Percentiles rank a stretch among this genome's conserved stretches.
Conservation (phyloP, 2,329 filamentous ascomycete species). For the Lanzia echinophila region DNA sequence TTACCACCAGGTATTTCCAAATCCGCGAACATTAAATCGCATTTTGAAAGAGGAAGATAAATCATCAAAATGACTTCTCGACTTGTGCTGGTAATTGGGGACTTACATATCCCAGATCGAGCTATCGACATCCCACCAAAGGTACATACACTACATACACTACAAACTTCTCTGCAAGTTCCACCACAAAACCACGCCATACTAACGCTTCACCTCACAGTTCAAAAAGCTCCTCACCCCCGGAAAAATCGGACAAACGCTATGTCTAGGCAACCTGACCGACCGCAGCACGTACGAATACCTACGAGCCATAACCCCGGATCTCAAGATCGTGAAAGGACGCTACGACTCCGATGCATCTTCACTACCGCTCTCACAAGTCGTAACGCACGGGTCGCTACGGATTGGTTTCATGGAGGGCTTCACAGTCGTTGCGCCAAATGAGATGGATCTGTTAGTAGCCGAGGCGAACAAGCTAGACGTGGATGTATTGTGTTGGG, state of each 20-base stretch:
- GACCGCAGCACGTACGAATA: slow-evolving; percentile 77
- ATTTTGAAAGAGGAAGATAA: background rate
- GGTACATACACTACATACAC: slow-evolving; percentile 41
- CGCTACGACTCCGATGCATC: slow-evolving; percentile 61
- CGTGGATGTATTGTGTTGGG: slow-evolving; percentile 63
- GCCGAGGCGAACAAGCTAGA: slow-evolving; percentile 63
- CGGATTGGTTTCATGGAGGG: slow-evolving; percentile 63
- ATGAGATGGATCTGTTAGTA: slow-evolving; percentile 58
- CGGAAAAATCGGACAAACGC: slow-evolving; percentile 75
- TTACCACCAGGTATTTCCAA: no score
- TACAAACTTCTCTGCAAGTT: background rate
- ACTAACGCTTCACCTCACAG: slow-evolving; percentile 36
- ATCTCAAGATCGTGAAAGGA: slow-evolving; percentile 64
- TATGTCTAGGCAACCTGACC: slow-evolving; percentile 74
- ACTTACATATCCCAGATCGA: slow-evolving; percentile 89
- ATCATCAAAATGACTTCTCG: slow-evolving; percentile 61
- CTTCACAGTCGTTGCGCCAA: slow-evolving; percentile 57
- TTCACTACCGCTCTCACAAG: slow-evolving; percentile 57
- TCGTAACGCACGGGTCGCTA: slow-evolving; percentile 58
- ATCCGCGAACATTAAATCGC: background rate
- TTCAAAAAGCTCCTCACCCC: slow-evolving; percentile 81
- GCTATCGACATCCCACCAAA: slow-evolving; percentile 87
- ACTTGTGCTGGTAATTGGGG: slow-evolving; percentile 84
- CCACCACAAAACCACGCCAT: slow-evolving; percentile 10
- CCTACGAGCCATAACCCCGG: slow-evolving; percentile 66